Conservation (phyloP, 1,284 basidiomycete genomes). For the Marasmius tenuissimus region DNA sequence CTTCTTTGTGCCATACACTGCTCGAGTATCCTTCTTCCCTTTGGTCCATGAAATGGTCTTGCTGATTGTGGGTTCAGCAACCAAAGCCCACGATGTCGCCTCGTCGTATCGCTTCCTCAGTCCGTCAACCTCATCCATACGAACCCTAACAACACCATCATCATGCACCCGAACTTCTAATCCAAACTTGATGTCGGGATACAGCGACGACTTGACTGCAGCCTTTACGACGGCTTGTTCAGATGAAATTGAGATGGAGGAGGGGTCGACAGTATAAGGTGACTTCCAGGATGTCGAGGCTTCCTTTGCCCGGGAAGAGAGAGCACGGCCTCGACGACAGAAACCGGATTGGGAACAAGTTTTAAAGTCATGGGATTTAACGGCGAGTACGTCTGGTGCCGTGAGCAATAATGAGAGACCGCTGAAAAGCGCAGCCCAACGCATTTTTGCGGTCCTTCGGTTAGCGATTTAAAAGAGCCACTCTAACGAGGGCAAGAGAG, state of each 20-base stretch:
- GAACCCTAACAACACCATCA: constrained; percentile 82
- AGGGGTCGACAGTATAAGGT: constrained; percentile 75
- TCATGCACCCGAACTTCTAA: constrained; percentile 81
- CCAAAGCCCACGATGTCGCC: constrained; percentile 82
- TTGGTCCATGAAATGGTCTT: constrained; percentile 59
- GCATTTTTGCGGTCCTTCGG: constrained; percentile 6
- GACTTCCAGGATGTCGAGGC: constrained; percentile 68
- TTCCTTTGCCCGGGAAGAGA: constrained; percentile 68
- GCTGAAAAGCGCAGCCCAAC: constrained; percentile 11
- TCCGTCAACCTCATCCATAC: constrained; percentile 83
- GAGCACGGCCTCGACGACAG: constrained; percentile 83
- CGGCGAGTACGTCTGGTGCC: constrained; percentile 37
- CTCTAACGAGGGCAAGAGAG: neutral
- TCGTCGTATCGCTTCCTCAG: constrained; percentile 86
- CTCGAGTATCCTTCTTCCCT: constrained; percentile 60
- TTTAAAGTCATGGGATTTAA: constrained; percentile 87
- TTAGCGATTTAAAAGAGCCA: neutral
- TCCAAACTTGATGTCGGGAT: constrained; percentile 79
- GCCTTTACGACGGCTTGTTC: constrained; percentile 68
- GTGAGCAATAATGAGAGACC: constrained; percentile 1
- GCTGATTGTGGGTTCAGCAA: constrained; percentile 65
- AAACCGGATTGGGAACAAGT: constrained; percentile 89
- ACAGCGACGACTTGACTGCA: constrained; percentile 72
- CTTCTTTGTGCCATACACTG: constrained; percentile 54
- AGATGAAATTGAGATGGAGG: constrained; percentile 49